Percentiles rank a stretch among this genome's conserved stretches.
These are phyloP conservation scores for Henckelia pumila DNA, from an alignment of 257 asterid species.

Conservation along the genomic window DNA sequence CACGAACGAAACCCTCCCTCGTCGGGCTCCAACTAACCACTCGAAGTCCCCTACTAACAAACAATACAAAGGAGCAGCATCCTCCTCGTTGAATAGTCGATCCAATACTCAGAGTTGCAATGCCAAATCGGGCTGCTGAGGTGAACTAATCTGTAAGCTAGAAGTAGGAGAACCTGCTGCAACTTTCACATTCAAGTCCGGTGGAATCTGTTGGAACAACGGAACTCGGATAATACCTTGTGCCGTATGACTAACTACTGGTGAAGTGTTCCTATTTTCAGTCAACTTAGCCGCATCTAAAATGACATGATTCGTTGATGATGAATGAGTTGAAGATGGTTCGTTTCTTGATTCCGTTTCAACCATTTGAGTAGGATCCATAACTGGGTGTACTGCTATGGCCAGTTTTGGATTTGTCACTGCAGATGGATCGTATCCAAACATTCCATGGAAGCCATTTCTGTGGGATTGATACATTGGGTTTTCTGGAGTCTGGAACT, in stretches of 20 bases:
- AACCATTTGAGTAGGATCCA: constrained; percentile 20
- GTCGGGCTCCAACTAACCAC: constrained; percentile 1
- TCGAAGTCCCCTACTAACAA: not conserved
- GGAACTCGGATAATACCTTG: constrained; percentile 28
- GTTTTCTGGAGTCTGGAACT: constrained; percentile 44
- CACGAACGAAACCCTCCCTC: not conserved
- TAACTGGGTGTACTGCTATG: not conserved
- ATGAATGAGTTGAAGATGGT: not conserved
- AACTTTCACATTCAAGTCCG: constrained; percentile 65
- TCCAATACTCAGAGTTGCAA: constrained; percentile 59
- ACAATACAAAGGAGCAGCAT: not conserved
- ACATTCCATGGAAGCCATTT: constrained; percentile 51
- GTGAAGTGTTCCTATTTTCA: constrained; percentile 26
- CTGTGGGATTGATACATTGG: constrained; percentile 37
- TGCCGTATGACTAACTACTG: constrained; percentile 13
- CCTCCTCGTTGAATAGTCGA: constrained; percentile 19
- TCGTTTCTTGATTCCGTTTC: constrained; percentile 26
- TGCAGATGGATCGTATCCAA: constrained; percentile 36
- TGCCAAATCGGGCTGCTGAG: constrained; percentile 87
- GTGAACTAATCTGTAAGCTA: constrained; percentile 68
- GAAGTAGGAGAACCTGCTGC: constrained; percentile 60
- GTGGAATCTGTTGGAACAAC: no score
- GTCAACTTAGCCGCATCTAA: constrained; percentile 21
- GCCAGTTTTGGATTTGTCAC: not conserved
- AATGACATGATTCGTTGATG: not conserved